Base-by-base conservation (phyloP, 2,329 filamentous ascomycete genomes). In the Amauroascus niger region DNA sequence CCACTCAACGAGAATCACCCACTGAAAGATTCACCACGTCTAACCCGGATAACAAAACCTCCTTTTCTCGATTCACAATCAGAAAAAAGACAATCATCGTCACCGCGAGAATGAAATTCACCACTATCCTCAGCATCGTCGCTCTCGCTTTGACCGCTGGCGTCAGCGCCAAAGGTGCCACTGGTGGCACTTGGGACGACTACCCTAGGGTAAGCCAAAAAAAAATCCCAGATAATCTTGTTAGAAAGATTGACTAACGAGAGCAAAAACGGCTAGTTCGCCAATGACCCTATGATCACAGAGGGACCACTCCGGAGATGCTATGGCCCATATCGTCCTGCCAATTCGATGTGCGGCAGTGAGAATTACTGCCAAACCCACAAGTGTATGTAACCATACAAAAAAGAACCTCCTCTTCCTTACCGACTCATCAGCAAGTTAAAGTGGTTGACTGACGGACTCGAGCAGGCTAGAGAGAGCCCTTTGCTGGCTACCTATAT, bases 261-360 rank as follows among this genome's bases (percentile, higher is more conserved):
- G 26, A 30, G 9, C 9, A 30, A 30, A 30, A 4, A 5, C 14
- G 13, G 18, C 6, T 26, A 51, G 49, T 51, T 14, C 24, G 37
- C 49, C 16, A 24, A 43, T n/a, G 49, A 44, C 37, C 39, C 49
- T 6, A 51, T 51, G 37, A 51, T 51, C 28, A n/a, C 3, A 2
- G 9, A 20, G 14, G 49, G 49, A 6, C 39, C 49, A n/a, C 24
- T 13, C 7, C 37, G 49, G 16, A 24, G 33, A 13, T 51, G 49
- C 37, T 18, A 9, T 33, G 49, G 49, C 5, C 49, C 49, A 20
- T 51, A 43, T n/a, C 26, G 35, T 11, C 49, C 49, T 16, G 24
- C 26, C 2, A 33, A 16, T 18, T 37, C 37, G 3, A 14, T 16
- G 37, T 43, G 37, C 16, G 49, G 49, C 13, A 2, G 2, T 9